Evolutionary conservation across 2,329 filamentous ascomycete species (phyloP).

Genomic region (Beauveria sp.): DNA sequence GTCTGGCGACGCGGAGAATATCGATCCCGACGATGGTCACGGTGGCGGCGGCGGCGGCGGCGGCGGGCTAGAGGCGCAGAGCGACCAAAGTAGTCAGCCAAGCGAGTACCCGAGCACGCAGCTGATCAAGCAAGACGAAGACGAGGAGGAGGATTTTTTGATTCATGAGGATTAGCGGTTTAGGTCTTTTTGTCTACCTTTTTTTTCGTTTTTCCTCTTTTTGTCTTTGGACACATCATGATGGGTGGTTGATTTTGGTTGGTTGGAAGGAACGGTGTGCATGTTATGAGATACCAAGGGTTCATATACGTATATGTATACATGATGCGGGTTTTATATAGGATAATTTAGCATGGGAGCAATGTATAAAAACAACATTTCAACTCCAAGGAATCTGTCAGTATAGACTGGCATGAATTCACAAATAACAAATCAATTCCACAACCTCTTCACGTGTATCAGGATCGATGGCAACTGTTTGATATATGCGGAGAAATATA

Average conservation of each 20-base stretch:
- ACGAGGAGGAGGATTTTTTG: conserved; percentile 22
- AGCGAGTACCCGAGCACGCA: conserved; percentile 50
- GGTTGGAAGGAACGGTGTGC: not conserved
- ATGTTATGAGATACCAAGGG: not conserved
- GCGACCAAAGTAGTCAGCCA: conserved; percentile 41
- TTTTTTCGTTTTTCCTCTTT: not conserved
- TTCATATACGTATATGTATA: not conserved
- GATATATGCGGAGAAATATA: too few species aligned
- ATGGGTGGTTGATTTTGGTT: not conserved
- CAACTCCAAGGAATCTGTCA: not conserved
- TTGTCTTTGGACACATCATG: too few species aligned
- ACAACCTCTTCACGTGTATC: not conserved
- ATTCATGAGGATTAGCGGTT: conserved; percentile 33
- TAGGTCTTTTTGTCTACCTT: not conserved
- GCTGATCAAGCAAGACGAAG: conserved; percentile 29
- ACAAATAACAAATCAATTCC: not conserved
- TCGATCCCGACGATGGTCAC: conserved; percentile 30
- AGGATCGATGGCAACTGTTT: not conserved
- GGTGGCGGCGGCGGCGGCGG: conserved; percentile 6
- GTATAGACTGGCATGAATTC: not conserved
- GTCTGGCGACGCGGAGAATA: conserved; percentile 39
- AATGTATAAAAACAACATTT: not conserved
- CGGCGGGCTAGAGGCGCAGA: conserved; percentile 25
- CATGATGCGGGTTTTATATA: not conserved
- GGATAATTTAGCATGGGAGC: not conserved